Conservation (phyloP, 2,329 filamentous ascomycete genomes). For the Nigrograna mackinnonii region DNA sequence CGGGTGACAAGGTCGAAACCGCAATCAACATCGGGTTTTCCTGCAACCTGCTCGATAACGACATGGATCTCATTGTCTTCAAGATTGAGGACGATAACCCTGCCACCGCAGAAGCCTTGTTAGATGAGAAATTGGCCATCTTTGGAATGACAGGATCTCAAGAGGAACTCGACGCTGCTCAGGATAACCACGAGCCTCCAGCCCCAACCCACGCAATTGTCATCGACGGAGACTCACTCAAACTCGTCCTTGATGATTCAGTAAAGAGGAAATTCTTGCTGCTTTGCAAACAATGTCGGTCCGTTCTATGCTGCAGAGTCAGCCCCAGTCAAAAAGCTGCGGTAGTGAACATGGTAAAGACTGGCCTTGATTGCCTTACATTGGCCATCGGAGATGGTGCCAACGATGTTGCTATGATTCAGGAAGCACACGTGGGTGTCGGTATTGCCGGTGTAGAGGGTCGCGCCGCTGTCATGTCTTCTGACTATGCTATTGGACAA, state of each 20-base stretch:
- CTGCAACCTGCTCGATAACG: conserved; percentile 94
- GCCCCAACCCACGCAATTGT: conserved; percentile 87
- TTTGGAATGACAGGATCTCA: conserved; percentile 86
- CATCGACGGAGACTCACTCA: conserved; percentile 92
- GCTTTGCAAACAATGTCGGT: conserved; percentile 95
- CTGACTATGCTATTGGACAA: conserved; percentile 87
- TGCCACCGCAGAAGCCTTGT: conserved; percentile 66
- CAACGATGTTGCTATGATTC: conserved; percentile 93
- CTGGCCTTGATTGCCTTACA: conserved; percentile 93
- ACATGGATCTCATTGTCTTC: conserved; percentile 94
- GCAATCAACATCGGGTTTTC: conserved; percentile 99
- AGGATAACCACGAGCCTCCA: conserved; percentile 83
- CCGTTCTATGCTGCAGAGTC: conserved; percentile 95
- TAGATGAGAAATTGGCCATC: conserved; percentile 71
- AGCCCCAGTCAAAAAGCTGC: conserved; percentile 96
- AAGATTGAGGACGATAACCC: conserved; percentile 78
- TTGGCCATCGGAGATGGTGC: conserved; percentile 87
- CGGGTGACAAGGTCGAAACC: conserved; percentile 97
- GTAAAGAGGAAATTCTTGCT: conserved; percentile 92
- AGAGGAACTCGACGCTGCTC: conserved; percentile 78
- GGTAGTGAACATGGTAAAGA: conserved; percentile 96
- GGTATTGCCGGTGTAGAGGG: conserved; percentile 88
- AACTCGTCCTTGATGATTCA: conserved; percentile 79
- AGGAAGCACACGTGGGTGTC: conserved; percentile 85
- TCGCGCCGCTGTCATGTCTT: conserved; percentile 80